Evolutionary conservation across 2,329 filamentous ascomycete species (phyloP).

Genomic region (Ceratocystis albifundus): DNA sequence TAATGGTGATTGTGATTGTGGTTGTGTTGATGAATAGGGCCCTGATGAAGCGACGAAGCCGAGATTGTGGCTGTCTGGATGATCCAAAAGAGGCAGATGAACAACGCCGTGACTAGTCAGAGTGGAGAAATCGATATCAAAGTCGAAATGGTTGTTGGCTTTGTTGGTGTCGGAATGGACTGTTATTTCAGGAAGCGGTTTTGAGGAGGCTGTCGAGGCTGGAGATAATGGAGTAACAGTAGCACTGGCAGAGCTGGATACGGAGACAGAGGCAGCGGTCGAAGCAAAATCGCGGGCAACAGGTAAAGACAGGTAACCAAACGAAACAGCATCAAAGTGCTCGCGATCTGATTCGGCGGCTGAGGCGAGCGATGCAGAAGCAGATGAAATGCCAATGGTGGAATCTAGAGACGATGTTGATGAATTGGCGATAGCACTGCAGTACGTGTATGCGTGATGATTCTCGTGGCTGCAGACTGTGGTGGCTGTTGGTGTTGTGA

Average conservation of each 20-base stretch:
- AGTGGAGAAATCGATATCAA: conserved; percentile 12
- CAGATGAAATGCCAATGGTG: neutral
- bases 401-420: conserved; percentile 9
- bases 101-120: conserved; percentile 12
- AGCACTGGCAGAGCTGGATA: too few species aligned
- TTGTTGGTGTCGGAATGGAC: neutral
- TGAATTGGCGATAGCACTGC: neutral
- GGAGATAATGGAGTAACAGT: neutral
- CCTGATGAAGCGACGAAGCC: neutral
- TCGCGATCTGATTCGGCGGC: neutral
- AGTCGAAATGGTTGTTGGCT: neutral
- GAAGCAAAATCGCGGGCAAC: neutral
- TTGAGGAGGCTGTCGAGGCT: neutral
- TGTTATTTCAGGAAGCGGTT: neutral
- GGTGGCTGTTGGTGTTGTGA: neutral
- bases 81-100: conserved; percentile 21
- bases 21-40: neutral
- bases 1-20: conserved; percentile 12
- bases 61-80: neutral
- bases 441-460: neutral
- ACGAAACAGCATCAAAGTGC: neutral
- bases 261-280: neutral
- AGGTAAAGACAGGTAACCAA: neutral
- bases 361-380: neutral
- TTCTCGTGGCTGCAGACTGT: too few species aligned